phyloP scores from a whole-genome alignment of 2,329 filamentous ascomycete genomes.

The Davidsoniella australis region DNA sequence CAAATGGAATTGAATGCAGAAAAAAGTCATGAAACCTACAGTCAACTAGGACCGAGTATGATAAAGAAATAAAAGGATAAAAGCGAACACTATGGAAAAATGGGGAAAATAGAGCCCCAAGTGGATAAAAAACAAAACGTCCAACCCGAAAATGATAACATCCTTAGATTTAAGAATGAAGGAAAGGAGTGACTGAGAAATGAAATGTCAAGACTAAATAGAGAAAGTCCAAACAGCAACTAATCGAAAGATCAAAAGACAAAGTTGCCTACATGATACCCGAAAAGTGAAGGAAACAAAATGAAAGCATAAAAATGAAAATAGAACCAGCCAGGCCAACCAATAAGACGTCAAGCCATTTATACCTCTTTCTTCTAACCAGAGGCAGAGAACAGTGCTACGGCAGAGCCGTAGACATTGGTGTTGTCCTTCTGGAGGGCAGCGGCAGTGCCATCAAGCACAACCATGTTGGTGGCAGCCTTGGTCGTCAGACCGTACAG shows the following conservation, averaged over 20 bases:
- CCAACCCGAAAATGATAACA: too few relatives aligned
- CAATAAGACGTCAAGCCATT: neutral
- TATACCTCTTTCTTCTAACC: neutral
- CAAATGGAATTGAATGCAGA: constrained; percentile 12
- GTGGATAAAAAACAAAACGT: too few relatives aligned
- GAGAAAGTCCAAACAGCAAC: neutral
- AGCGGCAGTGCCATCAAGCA: constrained; percentile 35
- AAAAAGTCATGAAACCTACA: too few relatives aligned
- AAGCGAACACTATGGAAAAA: neutral
- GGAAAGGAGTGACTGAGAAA: neutral
- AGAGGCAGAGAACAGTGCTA: constrained; percentile 31
- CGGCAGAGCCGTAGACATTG: constrained; percentile 46
- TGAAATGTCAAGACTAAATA: neutral
- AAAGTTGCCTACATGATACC: too few relatives aligned
- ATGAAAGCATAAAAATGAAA: too few relatives aligned
- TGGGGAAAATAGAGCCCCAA: too few relatives aligned
- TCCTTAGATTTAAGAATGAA: too few relatives aligned
- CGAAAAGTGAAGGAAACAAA: constrained; percentile 10
- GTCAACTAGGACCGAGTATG: neutral
- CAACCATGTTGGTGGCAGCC: constrained; percentile 57
- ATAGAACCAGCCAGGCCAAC: too few relatives aligned
- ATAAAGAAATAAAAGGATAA: neutral
- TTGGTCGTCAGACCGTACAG: constrained; percentile 60
- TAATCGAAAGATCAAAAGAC: neutral
- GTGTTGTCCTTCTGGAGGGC: constrained; percentile 44